Evolutionary conservation across 805 yeast species (phyloP).

Genomic region (Yamadazyma insecticola): DNA sequence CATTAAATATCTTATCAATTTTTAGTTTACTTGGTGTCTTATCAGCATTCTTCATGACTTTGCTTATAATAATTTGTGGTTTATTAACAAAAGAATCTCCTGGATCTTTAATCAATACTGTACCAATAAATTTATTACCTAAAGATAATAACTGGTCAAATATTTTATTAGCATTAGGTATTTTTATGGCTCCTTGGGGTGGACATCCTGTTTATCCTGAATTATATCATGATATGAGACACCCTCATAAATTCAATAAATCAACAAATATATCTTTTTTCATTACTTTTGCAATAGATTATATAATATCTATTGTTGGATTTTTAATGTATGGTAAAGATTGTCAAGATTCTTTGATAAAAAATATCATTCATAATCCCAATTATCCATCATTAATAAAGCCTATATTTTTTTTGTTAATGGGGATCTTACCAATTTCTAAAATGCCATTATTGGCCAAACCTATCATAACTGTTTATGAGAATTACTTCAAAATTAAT

Average conservation of each 20-base stretch:
- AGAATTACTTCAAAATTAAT: slow-evolving; percentile 16
- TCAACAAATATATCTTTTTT: slow-evolving; percentile 54
- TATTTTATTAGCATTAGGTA: slow-evolving; percentile 53
- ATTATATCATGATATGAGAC: slow-evolving; percentile 66
- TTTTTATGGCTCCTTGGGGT: slow-evolving; percentile 78
- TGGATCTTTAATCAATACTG: slow-evolving; percentile 51
- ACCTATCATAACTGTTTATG: slow-evolving; percentile 37
- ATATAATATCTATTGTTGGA: slow-evolving; percentile 59
- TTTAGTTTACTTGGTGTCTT: slow-evolving; percentile 55
- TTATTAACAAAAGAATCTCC: slow-evolving; percentile 35
- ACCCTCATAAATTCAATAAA: slow-evolving; percentile 52
- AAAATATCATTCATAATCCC: slow-evolving; percentile 58
- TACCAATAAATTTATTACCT: slow-evolving; percentile 37
- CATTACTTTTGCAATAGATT: slow-evolving; percentile 56
- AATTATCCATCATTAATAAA: slow-evolving; percentile 64
- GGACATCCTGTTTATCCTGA: slow-evolving; percentile 82
- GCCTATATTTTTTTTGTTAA: slow-evolving; percentile 23
- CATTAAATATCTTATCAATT: slow-evolving; percentile 50
- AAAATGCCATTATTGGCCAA: slow-evolving; percentile 36
- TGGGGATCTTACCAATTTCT: slow-evolving; percentile 37
- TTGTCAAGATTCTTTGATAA: slow-evolving; percentile 71
- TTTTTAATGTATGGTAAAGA: slow-evolving; percentile 74
- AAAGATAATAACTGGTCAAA: slow-evolving; percentile 17
- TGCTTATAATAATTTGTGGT: slow-evolving; percentile 47
- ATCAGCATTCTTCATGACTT: slow-evolving; percentile 47